Evolutionary conservation across 441 rosid species (phyloP), one percentile per base, ranked within the genome.

Genomic region (Aleurites moluccanus): DNA sequence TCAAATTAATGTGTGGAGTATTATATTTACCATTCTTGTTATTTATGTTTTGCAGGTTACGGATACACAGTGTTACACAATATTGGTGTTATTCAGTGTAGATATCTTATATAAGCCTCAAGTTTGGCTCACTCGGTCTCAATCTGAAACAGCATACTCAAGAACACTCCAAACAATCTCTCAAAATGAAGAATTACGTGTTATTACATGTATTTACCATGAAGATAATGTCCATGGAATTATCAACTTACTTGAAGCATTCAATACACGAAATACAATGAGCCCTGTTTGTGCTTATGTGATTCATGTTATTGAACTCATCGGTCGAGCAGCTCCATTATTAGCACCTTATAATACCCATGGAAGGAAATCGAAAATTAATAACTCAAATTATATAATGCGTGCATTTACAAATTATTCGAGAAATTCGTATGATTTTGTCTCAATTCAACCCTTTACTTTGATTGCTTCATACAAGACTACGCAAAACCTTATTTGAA

Each of bases 101-200:
- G 49, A 73, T 18, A 45, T 62, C 14, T 57, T 69, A 7, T 81
- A 83, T 70, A 73, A 64, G n/a, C 73, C 81, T 4, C 57, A 67
- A 40, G 14, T 16, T 0, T 74, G 76, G 44, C 59, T 71, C 0
- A 38, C 21, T 0, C 14, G n/a, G n/a, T 20, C 13, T 55, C 2
- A 2, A 15, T 1, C 11, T 1, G 0, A 1, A 9, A 68, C 38
- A 33, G 6, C 18, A 27, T 11, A 30, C 67, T n/a, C 67, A 63
- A 76, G 63, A 73, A 23, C 71, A 74, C 30, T 80, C 79, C 74
- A 85, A 83, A 55, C 80, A 82, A 72, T 64, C 16, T 21, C 61
- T 75, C 52, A 60, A 81, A 80, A 69, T 70, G 77, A 50, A 28
- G 84, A 82, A 77, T 20, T 85, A 5, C 67, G 71, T 6, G 49